Percentiles rank a stretch among this genome's conserved stretches.
Conservation (phyloP, 192 early-diverging fungal genomes). For the Podila clonocystis region DNA sequence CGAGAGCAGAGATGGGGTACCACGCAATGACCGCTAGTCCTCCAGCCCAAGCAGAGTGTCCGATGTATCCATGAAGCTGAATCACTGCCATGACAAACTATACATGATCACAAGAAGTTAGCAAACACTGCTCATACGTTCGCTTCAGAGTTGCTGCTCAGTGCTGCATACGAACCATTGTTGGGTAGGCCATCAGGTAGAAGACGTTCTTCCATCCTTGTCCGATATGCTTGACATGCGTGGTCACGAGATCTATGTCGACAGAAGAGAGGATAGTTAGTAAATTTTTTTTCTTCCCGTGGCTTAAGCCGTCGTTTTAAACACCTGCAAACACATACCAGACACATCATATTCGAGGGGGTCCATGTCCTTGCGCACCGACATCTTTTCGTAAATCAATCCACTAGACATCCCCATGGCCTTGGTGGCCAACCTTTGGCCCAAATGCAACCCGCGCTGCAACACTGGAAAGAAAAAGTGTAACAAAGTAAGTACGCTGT, state of each 20-base stretch:
- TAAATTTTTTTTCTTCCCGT: no score
- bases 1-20: constrained; percentile 48
- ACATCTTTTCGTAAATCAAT: constrained; percentile 48
- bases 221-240: constrained; percentile 44
- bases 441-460: constrained; percentile 43
- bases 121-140: neutral
- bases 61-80: constrained; percentile 39
- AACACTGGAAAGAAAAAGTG: constrained; percentile 6
- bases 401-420: constrained; percentile 44
- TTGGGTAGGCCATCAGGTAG: constrained; percentile 37
- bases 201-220: constrained; percentile 40
- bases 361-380: constrained; percentile 46
- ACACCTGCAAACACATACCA: constrained; percentile 8
- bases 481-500: neutral
- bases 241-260: constrained; percentile 24
- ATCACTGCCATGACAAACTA: constrained; percentile 28
- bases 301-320: no score
- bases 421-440: constrained; percentile 33
- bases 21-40: constrained; percentile 32
- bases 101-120: neutral
- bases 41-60: constrained; percentile 40
- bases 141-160: neutral
- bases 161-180: neutral
- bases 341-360: constrained; percentile 43
- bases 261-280: no score